phyloP scores from a whole-genome alignment of 768 basidiomycete genomes.

The Lactarius deliciosus region DNA sequence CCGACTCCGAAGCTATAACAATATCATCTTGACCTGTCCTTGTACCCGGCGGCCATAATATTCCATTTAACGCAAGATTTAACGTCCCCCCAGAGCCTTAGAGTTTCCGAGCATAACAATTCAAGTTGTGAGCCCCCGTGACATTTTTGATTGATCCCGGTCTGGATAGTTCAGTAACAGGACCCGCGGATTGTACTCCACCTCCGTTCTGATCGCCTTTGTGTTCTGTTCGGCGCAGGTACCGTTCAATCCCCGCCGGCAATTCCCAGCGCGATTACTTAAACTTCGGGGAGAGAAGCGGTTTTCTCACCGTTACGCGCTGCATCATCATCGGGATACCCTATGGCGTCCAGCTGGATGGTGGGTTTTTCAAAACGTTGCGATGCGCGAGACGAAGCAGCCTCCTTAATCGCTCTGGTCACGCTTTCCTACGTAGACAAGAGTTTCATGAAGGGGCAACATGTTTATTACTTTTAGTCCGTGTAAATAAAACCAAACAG shows the following conservation, averaged over 20 bases:
- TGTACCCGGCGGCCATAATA: too few relatives aligned
- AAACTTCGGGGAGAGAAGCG: slow-evolving; percentile 19
- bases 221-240: too few relatives aligned
- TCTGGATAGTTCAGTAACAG: too few relatives aligned
- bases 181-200: too few relatives aligned
- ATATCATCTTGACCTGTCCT: too few relatives aligned
- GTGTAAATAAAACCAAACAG: slow-evolving; percentile 20
- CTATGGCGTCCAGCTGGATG: slow-evolving; percentile 62
- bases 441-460: slow-evolving; percentile 88
- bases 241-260: slow-evolving; percentile 36
- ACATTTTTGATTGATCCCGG: too few relatives aligned
- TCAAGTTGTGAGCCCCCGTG: too few relatives aligned
- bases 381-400: slow-evolving; percentile 52
- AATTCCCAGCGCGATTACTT: slow-evolving; percentile 19
- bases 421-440: slow-evolving; percentile 63
- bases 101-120: too few relatives aligned
- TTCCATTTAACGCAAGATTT: too few relatives aligned
- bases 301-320: slow-evolving; percentile 42
- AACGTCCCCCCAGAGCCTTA: too few relatives aligned
- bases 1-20: too few relatives aligned
- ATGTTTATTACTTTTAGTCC: slow-evolving; percentile 31
- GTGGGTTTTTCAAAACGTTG: slow-evolving; percentile 39
- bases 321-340: slow-evolving; percentile 48
- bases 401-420: slow-evolving; percentile 87
- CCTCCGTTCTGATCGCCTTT: too few relatives aligned